phyloP scores from a whole-genome alignment of 106 monocot species.

The Phalaenopsis aphrodite region DNA sequence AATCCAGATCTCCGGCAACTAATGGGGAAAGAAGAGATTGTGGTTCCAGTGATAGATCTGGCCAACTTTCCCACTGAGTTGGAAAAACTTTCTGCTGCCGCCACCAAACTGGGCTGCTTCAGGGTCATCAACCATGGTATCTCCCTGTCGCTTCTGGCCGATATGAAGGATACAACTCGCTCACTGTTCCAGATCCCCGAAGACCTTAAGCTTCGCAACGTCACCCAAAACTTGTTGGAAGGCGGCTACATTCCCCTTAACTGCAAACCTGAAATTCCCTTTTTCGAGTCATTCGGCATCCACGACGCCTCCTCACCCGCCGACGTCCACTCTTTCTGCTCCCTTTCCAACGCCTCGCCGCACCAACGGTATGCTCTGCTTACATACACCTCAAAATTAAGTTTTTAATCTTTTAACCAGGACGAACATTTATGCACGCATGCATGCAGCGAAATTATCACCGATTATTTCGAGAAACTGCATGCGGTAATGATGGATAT shows the following conservation, averaged over 20 bases:
- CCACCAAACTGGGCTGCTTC: slow-evolving; percentile 36
- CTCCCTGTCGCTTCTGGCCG: slow-evolving; percentile 21
- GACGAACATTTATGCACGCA: not conserved
- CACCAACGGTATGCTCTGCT: slow-evolving; percentile 17
- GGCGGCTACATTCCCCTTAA: not conserved
- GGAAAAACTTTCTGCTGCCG: slow-evolving; percentile 20
- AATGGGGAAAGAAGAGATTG: too few relatives aligned
- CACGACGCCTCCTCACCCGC: slow-evolving; percentile 26
- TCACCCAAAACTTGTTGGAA: not conserved
- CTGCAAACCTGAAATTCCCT: not conserved
- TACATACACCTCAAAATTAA: not conserved
- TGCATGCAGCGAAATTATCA: slow-evolving; percentile 30
- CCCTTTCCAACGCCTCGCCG: slow-evolving; percentile 24
- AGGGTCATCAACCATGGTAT: slow-evolving; percentile 41
- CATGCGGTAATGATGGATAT: slow-evolving; percentile 23
- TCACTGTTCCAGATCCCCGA: slow-evolving; percentile 32
- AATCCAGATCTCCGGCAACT: too few relatives aligned
- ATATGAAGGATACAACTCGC: slow-evolving; percentile 38
- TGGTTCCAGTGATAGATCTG: slow-evolving; percentile 18
- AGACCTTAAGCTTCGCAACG: not conserved
- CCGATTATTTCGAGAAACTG: slow-evolving; percentile 22
- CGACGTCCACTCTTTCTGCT: slow-evolving; percentile 46
- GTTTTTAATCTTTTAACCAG: not conserved
- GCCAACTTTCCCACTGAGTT: slow-evolving; percentile 10
- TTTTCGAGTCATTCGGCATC: slow-evolving; percentile 46